A percentile compares a stretch with the other conserved stretches of the same genome.
phyloP scores from a whole-genome alignment of 2,329 filamentous ascomycete species.

The Davidsoniella eucalypti region DNA sequence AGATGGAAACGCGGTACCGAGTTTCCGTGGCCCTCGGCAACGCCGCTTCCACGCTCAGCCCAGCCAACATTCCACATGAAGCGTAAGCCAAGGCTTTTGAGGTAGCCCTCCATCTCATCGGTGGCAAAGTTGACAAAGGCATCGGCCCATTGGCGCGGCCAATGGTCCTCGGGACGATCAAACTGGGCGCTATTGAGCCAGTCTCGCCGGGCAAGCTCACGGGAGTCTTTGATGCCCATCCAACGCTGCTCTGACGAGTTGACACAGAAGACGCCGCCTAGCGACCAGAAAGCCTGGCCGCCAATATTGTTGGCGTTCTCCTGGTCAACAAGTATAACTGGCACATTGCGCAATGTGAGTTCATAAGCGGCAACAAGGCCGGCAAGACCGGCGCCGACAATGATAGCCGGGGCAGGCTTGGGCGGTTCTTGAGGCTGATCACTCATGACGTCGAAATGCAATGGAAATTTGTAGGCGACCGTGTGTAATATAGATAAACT shows the following conservation, averaged over 20 bases:
- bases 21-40: constrained; percentile 42
- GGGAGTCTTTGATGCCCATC: constrained; percentile 40
- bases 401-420: constrained; percentile 28
- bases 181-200: constrained; percentile 42
- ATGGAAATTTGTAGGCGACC: no score
- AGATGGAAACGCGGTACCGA: constrained; percentile 47
- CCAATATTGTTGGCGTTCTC: constrained; percentile 39
- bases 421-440: not conserved
- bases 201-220: constrained; percentile 39
- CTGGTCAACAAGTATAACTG: constrained; percentile 38
- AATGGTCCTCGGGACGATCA: constrained; percentile 38
- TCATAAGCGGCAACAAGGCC: constrained; percentile 45
- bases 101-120: constrained; percentile 40
- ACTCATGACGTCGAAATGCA: not conserved
- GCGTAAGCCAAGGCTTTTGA: constrained; percentile 34
- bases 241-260: constrained; percentile 39
- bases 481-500: no score
- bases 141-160: constrained; percentile 45
- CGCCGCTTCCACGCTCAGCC: constrained; percentile 42
- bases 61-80: constrained; percentile 41
- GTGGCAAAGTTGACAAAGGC: constrained; percentile 46
- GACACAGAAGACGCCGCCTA: constrained; percentile 44
- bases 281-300: constrained; percentile 48
- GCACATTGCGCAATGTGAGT: constrained; percentile 33
- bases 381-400: constrained; percentile 39